These are phyloP conservation scores for Russula earlei DNA, from an alignment of 768 basidiomycete genomes.

Conservation along the genomic window DNA sequence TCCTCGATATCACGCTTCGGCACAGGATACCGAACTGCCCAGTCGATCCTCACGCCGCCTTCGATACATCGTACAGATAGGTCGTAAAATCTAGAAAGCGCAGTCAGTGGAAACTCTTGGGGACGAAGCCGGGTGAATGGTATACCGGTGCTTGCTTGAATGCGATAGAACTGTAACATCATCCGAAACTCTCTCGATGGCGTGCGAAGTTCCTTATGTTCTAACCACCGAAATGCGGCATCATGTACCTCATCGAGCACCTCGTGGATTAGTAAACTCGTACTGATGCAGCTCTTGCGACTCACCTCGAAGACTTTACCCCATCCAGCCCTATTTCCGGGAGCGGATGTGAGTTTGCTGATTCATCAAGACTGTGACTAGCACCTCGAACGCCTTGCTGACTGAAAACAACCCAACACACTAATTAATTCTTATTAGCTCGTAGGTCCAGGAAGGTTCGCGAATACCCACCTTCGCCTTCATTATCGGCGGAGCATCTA, in stretches of 20 bases:
- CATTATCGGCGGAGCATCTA: conserved; percentile 28
- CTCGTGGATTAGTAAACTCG: background rate
- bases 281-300: background rate
- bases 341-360: conserved; percentile 11
- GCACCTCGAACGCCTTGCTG: conserved; percentile 34
- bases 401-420: conserved; percentile 52
- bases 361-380: conserved; percentile 29
- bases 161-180: conserved; percentile 10
- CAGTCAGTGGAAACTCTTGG: conserved; percentile 10
- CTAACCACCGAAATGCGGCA: conserved; percentile 13
- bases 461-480: too few relatives aligned
- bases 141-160: conserved; percentile 9
- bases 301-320: conserved; percentile 13
- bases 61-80: conserved; percentile 12
- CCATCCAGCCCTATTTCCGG: too few relatives aligned
- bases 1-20: conserved; percentile 13
- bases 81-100: conserved; percentile 10
- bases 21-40: conserved; percentile 12
- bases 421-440: conserved; percentile 25
- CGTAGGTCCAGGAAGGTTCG: too few relatives aligned
- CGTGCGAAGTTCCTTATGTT: conserved; percentile 11
- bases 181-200: conserved; percentile 6
- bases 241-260: conserved; percentile 9
- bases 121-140: background rate
- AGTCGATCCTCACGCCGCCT: conserved; percentile 10